Evolutionary conservation across 1,139 yeast species (phyloP).

Genomic region (Torulaspora globosa): DNA sequence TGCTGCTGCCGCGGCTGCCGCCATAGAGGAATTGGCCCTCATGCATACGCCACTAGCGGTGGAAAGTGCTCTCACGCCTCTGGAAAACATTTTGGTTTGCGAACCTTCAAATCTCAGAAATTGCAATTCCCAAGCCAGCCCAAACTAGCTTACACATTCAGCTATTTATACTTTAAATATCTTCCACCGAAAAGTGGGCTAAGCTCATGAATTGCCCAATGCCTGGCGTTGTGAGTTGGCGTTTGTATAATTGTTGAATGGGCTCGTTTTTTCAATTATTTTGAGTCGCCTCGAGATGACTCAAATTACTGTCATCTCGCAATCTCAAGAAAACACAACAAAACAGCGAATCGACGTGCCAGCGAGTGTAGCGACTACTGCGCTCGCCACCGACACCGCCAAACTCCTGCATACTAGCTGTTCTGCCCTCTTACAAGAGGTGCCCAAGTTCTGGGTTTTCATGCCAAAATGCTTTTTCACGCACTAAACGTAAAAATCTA

Average conservation of each 20-base stretch:
- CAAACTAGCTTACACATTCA: not conserved
- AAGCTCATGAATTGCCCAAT: not conserved
- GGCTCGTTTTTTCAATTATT: not conserved
- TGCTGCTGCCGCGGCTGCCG: slow-evolving; percentile 10
- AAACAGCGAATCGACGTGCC: not conserved
- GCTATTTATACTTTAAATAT: not conserved
- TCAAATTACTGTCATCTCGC: not conserved
- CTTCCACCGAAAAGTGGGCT: no score
- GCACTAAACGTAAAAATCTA: not conserved
- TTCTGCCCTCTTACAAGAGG: no score
- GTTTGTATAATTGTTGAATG: not conserved
- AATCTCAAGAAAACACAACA: not conserved
- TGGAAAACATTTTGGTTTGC: slow-evolving; percentile 6
- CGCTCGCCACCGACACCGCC: no score
- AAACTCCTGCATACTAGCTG: no score
- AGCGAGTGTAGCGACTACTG: not conserved
- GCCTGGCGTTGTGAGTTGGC: not conserved
- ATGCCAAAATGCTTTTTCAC: not conserved
- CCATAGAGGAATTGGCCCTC: slow-evolving; percentile 5
- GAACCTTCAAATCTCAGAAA: not conserved
- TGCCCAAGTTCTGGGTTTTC: no score
- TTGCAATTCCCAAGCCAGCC: not conserved
- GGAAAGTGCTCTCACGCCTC: slow-evolving; percentile 8
- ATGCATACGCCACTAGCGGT: slow-evolving; percentile 2
- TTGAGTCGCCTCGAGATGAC: slow-evolving; percentile 11